These are phyloP conservation scores for Blastobotrys indianensis DNA, from an alignment of 1,139 yeast genomes.

Conservation along the genomic window DNA sequence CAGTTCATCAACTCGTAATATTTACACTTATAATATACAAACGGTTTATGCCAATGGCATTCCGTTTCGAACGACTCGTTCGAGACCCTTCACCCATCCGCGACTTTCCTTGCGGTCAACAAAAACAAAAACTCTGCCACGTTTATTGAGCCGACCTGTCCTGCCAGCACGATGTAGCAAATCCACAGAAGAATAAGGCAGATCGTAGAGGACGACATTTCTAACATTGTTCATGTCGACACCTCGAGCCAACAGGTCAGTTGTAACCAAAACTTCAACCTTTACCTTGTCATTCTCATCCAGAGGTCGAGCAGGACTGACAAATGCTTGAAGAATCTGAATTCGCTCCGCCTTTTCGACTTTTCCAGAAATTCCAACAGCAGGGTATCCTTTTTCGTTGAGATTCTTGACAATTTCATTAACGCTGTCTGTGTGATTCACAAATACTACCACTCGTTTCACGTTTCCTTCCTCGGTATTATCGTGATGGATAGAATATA, in stretches of 20 bases:
- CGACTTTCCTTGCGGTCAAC: constrained; percentile 59
- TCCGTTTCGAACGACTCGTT: constrained; percentile 41
- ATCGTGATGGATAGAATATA: constrained; percentile 80
- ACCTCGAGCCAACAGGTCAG: constrained; percentile 88
- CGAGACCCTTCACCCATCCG: constrained; percentile 81
- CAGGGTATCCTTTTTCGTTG: constrained; percentile 52
- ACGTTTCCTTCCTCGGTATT: constrained; percentile 72
- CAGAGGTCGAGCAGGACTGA: constrained; percentile 48
- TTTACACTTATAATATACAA: constrained; percentile 1
- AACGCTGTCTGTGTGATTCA: constrained; percentile 67
- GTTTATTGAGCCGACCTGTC: constrained; percentile 87
- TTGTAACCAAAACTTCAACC: constrained; percentile 68
- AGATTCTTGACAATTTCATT: constrained; percentile 51
- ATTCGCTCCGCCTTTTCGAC: constrained; percentile 55
- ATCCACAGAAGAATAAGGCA: constrained; percentile 81
- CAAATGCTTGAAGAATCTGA: constrained; percentile 52
- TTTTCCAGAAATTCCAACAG: constrained; percentile 60
- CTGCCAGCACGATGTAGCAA: constrained; percentile 88
- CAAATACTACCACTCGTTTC: constrained; percentile 82
- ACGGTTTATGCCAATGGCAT: constrained; percentile 13
- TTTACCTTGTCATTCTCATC: constrained; percentile 20
- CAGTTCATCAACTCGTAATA: constrained; percentile 1
- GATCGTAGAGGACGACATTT: constrained; percentile 77
- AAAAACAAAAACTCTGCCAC: constrained; percentile 80
- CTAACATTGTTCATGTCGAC: constrained; percentile 77